These are phyloP conservation scores for Cylindricascospora bacillispora DNA, from an alignment of 1,139 yeast species.

Conservation along the genomic window DNA sequence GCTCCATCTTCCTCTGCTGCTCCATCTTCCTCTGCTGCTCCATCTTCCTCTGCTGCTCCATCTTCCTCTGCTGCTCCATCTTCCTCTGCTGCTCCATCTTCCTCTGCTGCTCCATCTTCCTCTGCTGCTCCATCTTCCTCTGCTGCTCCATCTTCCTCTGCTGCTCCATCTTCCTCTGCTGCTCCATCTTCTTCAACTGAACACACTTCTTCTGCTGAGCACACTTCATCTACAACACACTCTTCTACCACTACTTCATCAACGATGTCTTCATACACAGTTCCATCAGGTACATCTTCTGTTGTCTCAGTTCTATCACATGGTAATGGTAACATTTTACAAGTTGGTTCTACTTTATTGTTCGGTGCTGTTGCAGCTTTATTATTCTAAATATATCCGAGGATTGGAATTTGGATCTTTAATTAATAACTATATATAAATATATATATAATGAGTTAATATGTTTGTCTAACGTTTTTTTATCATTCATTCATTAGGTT, in stretches of 20 bases:
- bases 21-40: slow-evolving; percentile 11
- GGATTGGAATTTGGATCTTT: too few relatives aligned
- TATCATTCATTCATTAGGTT: too few relatives aligned
- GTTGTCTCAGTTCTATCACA: slow-evolving; percentile 14
- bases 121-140: slow-evolving; percentile 13
- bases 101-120: slow-evolving; percentile 12
- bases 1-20: slow-evolving; percentile 11
- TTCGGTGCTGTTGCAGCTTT: too few relatives aligned
- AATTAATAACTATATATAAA: too few relatives aligned
- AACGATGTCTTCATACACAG: slow-evolving; percentile 10
- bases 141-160: slow-evolving; percentile 15
- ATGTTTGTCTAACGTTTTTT: slow-evolving; percentile 4
- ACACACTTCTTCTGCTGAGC: slow-evolving; percentile 9
- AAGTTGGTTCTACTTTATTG: too few relatives aligned
- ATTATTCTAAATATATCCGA: too few relatives aligned
- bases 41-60: slow-evolving; percentile 12
- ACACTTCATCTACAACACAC: slow-evolving; percentile 9
- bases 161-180: slow-evolving; percentile 12
- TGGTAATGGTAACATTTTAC: slow-evolving; percentile 4
- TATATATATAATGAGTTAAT: neutral
- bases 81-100: slow-evolving; percentile 8
- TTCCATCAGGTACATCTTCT: slow-evolving; percentile 15
- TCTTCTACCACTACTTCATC: slow-evolving; percentile 11
- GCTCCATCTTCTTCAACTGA: slow-evolving; percentile 14
- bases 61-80: slow-evolving; percentile 9